Conservation (phyloP, 257 asterid genomes). For the Fraxinus cuspidata region DNA sequence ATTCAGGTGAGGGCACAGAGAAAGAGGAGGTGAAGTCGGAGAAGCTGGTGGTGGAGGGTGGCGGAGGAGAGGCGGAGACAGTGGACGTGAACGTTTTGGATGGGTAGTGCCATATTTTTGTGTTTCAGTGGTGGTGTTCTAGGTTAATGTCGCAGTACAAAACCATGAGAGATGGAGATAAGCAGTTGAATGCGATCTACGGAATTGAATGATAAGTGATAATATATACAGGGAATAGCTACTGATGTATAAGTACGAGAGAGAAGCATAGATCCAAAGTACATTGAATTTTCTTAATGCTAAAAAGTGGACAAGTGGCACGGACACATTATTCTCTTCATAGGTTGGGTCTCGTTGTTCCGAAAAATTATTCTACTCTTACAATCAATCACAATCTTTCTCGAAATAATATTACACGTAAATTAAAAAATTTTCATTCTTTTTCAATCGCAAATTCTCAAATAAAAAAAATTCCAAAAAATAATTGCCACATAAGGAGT, state of each 20-base stretch:
- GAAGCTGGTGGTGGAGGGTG: constrained; percentile 31
- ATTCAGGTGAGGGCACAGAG: constrained; percentile 47
- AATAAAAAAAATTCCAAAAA: too few species aligned
- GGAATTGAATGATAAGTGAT: constrained; percentile 28
- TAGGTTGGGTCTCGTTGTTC: too few species aligned
- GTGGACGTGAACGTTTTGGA: constrained; percentile 4
- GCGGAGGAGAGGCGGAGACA: constrained; percentile 28
- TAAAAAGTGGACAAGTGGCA: too few species aligned
- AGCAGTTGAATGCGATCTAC: constrained; percentile 13
- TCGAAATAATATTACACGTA: too few species aligned
- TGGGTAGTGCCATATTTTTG: neutral
- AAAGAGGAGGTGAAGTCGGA: constrained; percentile 40
- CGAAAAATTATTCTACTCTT: too few species aligned
- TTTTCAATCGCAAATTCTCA: too few species aligned
- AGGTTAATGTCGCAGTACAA: neutral
- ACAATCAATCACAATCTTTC: too few species aligned
- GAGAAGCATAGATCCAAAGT: neutral
- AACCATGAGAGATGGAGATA: constrained; percentile 18
- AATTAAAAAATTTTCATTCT: too few species aligned
- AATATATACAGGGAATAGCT: neutral
- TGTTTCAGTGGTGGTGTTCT: constrained; percentile 8
- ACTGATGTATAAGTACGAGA: constrained; percentile 20
- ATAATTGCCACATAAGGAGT: too few species aligned
- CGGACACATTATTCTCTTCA: too few species aligned
- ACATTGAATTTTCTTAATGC: too few species aligned